A percentile compares a stretch with the other conserved stretches of the same genome.
Evolutionary conservation across 1,284 basidiomycete species (phyloP).

Genomic region (Somion occarium): DNA sequence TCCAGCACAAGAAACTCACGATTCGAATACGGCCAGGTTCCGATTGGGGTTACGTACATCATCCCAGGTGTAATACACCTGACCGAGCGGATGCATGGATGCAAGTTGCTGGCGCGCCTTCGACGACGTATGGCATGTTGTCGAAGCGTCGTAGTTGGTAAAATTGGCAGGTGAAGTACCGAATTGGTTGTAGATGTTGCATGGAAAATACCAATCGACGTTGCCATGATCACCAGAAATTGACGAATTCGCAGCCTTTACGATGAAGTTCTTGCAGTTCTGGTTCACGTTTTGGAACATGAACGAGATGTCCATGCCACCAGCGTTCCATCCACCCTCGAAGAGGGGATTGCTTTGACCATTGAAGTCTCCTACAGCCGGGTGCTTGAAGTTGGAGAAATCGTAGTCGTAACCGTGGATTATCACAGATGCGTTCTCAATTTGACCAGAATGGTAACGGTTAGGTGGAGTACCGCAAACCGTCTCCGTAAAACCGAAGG

Average conservation of each 20-base stretch:
- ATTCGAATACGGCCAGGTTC: conserved; percentile 90
- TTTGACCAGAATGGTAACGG: conserved; percentile 75
- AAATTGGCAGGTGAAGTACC: conserved; percentile 61
- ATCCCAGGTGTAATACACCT: conserved; percentile 93
- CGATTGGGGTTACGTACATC: conserved; percentile 66
- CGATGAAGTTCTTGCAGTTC: conserved; percentile 77
- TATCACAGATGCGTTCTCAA: conserved; percentile 81
- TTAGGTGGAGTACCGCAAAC: conserved; percentile 87
- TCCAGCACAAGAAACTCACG: conserved; percentile 50
- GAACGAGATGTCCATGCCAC: conserved; percentile 87
- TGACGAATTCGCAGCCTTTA: conserved; percentile 59
- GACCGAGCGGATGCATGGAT: conserved; percentile 57
- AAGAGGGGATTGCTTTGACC: conserved; percentile 83
- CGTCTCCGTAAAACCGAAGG: conserved; percentile 96
- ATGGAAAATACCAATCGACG: conserved; percentile 92
- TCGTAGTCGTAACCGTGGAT: conserved; percentile 95
- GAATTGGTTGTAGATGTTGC: conserved; percentile 81
- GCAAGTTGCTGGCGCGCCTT: conserved; percentile 49
- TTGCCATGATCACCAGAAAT: conserved; percentile 56
- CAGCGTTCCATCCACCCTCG: conserved; percentile 70
- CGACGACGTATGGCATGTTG: conserved; percentile 71
- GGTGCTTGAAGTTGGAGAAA: conserved; percentile 83
- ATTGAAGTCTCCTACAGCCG: conserved; percentile 65
- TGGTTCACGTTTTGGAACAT: conserved; percentile 91
- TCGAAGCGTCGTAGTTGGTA: conserved; percentile 59